Base-by-base conservation (phyloP, 1,284 basidiomycete species). In the Peniophora sp. region DNA sequence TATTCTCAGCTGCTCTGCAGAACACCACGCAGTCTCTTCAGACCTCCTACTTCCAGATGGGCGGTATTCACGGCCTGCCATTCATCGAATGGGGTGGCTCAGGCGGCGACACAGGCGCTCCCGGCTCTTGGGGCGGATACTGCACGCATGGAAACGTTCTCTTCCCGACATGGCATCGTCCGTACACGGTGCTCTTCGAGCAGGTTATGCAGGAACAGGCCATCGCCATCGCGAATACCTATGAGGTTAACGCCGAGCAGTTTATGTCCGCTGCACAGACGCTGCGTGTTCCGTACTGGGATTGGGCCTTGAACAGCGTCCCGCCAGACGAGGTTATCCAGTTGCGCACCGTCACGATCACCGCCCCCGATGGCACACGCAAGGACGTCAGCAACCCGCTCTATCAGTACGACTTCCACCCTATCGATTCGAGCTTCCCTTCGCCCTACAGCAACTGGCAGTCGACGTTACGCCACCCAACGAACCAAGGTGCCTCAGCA, bases 161-260 rank as follows among this genome's bases (percentile, higher is more conserved):
- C 10, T 79, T 79, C 66, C 76, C 77, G 2, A 75, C 73, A 3
- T 79, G 72, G 71, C 76, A 78, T 56, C 63, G 77, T 44, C 74
- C 75, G 0, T 78, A 78, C 53, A 59, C 77, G 16, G 59, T 67
- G 19, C 59, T 77, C 0, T 69, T 68, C 50, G 77, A 79, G 67
- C 75, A 78, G 76, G 62, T 68, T 2, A 39, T 78, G 14, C 67
- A 71, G 35, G 54, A 60, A 2, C 61, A 67, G 19, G 74, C 74
- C 2, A 51, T 59, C 20, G 54, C 59, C 3, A 70, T 75, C 17
- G 75, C 76, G 1, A 55, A 56, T 0, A 66, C 59, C 0, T 77
- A 76, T 59, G 65, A 61, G 0, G 62, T 61, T 2, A 59, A 74
- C 41, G 50, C 60, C 49, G 55, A 50, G 1, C 58, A 46, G 3